Evolutionary conservation across 768 basidiomycete genomes (phyloP).

Genomic region (Cyclocybe cylindracea): DNA sequence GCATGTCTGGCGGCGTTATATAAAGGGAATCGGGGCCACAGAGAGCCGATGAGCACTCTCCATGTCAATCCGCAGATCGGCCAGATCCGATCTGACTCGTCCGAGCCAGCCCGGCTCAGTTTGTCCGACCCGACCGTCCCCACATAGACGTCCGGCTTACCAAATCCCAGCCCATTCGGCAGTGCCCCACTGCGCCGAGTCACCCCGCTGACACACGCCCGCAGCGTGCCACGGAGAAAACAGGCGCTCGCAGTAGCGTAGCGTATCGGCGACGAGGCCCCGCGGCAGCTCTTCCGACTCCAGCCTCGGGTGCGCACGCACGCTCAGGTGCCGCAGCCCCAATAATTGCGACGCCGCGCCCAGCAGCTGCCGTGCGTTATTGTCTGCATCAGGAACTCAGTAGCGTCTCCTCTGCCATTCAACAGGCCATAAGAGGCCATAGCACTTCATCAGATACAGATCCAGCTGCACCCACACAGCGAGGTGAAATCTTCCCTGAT

Average conservation of each 20-base stretch:
- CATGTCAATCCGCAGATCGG: neutral
- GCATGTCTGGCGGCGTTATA: slow-evolving; percentile 21
- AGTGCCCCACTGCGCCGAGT: slow-evolving; percentile 16
- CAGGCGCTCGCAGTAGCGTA: neutral
- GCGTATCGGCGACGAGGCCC: too few species aligned
- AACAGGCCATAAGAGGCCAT: neutral
- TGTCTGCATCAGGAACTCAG: too few species aligned
- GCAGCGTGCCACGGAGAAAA: neutral
- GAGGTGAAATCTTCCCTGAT: slow-evolving; percentile 6
- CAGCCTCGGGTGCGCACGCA: too few species aligned
- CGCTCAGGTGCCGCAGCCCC: too few species aligned
- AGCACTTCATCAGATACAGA: neutral
- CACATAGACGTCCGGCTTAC: slow-evolving; percentile 21
- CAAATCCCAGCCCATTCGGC: slow-evolving; percentile 21
- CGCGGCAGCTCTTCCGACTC: too few species aligned
- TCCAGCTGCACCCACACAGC: neutral
- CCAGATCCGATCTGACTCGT: slow-evolving; percentile 18
- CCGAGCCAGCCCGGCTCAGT: slow-evolving; percentile 16
- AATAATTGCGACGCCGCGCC: too few species aligned
- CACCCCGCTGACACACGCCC: slow-evolving; percentile 2
- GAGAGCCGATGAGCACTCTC: slow-evolving; percentile 19
- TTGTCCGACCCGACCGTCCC: slow-evolving; percentile 13
- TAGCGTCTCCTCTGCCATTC: neutral
- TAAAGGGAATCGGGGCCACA: slow-evolving; percentile 27
- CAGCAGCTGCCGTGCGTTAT: too few species aligned